Conservation (phyloP, 1,284 basidiomycete genomes). For the Malassezia slooffiae region DNA sequence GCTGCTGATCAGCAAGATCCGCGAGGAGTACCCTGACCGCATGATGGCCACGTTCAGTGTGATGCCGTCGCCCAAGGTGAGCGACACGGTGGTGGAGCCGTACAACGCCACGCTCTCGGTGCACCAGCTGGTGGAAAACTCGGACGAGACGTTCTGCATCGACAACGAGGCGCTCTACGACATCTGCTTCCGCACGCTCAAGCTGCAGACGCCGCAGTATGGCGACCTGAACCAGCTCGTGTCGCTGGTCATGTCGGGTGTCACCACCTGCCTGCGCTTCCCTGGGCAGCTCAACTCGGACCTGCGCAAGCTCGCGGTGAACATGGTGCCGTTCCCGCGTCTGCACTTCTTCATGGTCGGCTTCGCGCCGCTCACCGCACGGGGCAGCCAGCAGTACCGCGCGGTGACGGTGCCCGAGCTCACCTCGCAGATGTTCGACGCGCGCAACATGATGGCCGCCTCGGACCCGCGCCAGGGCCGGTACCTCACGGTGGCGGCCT, state of each 20-base stretch:
- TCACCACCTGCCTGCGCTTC: conserved; percentile 80
- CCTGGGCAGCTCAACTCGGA: conserved; percentile 91
- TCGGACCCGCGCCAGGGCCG: conserved; percentile 84
- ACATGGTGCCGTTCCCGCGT: conserved; percentile 54
- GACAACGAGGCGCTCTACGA: conserved; percentile 93
- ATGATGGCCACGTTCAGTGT: conserved; percentile 90
- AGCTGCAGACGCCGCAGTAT: conserved; percentile 53
- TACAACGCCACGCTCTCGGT: conserved; percentile 83
- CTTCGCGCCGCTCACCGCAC: conserved; percentile 85
- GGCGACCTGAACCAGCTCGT: conserved; percentile 53
- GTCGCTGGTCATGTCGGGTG: conserved; percentile 75
- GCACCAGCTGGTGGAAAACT: conserved; percentile 78
- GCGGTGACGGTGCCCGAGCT: conserved; percentile 91
- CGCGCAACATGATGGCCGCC: conserved; percentile 66
- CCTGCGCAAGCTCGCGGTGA: conserved; percentile 82
- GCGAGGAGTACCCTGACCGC: conserved; percentile 53
- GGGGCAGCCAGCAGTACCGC: conserved; percentile 79
- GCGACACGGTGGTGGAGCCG: conserved; percentile 89
- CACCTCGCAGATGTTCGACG: conserved; percentile 96
- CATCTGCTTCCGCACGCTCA: conserved; percentile 65
- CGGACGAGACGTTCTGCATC: conserved; percentile 77
- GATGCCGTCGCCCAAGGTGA: conserved; percentile 82
- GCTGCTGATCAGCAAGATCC: conserved; percentile 45
- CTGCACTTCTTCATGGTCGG: conserved; percentile 93
- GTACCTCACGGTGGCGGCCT: conserved; percentile 74